Base-by-base conservation (phyloP, 352 stramenopile genomes). In the Phytophthora constricta region DNA sequence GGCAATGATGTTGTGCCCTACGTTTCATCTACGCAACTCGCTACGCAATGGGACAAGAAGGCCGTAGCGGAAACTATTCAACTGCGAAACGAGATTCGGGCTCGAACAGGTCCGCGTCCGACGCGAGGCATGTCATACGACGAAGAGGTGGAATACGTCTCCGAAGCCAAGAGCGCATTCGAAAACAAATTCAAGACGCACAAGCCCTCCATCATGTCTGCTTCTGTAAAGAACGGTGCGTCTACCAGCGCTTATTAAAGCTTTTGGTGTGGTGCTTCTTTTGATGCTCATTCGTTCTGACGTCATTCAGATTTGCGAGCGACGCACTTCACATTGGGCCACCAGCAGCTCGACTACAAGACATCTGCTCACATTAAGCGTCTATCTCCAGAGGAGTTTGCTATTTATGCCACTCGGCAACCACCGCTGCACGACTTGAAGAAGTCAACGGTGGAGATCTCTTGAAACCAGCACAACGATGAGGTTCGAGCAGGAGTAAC, bases 91-190 rank as follows among this genome's bases (percentile, higher is more conserved):
- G 81, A 93, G 52, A 83, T 89, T 65, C 79, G 83, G 46, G 82
- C 83, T 65, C 76, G 70, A 63, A 92, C 84, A 14, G 81, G 81
- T 11, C 76, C 80, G 13, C 70, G 73, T 10, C 73, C 75, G 23
- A 87, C 82, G 22, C 70, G 77, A 50, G 80, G 82, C 19, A 89
- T 91, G 67, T 90, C 84, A 16, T 91, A 88, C 48, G 83, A 96
- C 43, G 86, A 94, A 27, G 77, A 92, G 31, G 74, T 93, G 14
- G 79, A 90, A 57, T 95, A 95, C 62, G 48, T 93, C 8, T 94
- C 84, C 20, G 83, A 92, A 59, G 69, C 79, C 57, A 93, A 89
- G 61, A 88, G 80, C 42, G 72, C 78, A 49, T 93, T 80, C 60
- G 76, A 82, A 55, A 89, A 92, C 70, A 92, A 92, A 57, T 78